Base-by-base conservation (phyloP, 1,284 basidiomycete genomes). In the Gomphus bonarii region DNA sequence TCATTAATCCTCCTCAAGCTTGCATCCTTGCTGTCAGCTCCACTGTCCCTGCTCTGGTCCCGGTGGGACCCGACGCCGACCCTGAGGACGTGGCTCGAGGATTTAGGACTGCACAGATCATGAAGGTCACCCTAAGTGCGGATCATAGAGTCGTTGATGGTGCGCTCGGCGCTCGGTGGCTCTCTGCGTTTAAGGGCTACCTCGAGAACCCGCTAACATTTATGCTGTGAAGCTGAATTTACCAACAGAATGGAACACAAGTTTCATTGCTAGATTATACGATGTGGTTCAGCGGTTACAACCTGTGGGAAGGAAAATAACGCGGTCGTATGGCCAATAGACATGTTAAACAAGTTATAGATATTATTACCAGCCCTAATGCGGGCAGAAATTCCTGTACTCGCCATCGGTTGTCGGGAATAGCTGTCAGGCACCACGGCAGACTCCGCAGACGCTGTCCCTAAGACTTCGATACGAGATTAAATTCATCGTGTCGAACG, bases 1-100 rank as follows among this genome's bases (percentile, higher is more conserved):
- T 99, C 75, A 97, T 99, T 82, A 99, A 99, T 81, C 84, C 91
- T 18, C 97, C 97, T 38, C 97, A 99, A 74, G 91, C 91, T 61
- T 97, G 94, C 73, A 99, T 99, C 68, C 85, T 99, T 59, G 97
- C 97, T 57, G 84, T 99, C 63, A 95, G 97, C 46, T 80, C 85
- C 28, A 94, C 93, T n/a, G 79, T 85, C 69, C 79, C 89, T 28
- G 88, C 87, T 59, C 75, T 99, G n/a, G 83, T 94, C 18, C 88
- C 91, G 49, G 47, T 49, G 22, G 55, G 55, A 8, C 36, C 55
- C 12, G 49, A 57, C 33, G 55, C 55, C 4, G 91, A 91, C 25
- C 83, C 88, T 1, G 88, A 92, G 65, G 85, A 89, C 65, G 55
- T 33, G 16, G 91, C 94, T 67, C 90, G 88, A 68, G 93, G 93